phyloP scores from a whole-genome alignment of 768 basidiomycete genomes.

The Auriscalpium orientale region DNA sequence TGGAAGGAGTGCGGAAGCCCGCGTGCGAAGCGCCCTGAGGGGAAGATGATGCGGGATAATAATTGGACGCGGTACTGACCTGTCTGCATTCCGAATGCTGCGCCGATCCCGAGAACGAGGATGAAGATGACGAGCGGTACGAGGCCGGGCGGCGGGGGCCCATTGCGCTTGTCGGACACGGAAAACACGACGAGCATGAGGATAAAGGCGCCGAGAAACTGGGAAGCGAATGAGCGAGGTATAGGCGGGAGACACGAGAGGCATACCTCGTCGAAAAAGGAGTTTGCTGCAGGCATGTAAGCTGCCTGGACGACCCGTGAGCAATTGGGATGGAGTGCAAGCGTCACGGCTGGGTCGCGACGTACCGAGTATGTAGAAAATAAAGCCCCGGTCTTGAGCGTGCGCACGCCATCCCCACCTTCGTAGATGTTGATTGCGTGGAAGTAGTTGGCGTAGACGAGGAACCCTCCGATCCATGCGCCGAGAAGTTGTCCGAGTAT shows the following conservation, averaged over 20 bases:
- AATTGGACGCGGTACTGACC: conserved; percentile 3
- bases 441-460: conserved; percentile 58
- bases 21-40: too few relatives aligned
- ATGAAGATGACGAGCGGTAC: conserved; percentile 50
- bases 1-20: too few relatives aligned
- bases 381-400: conserved; percentile 45
- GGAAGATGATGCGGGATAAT: not conserved
- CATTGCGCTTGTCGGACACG: conserved; percentile 45
- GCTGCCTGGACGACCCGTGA: conserved; percentile 20
- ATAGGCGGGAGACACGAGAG: not conserved
- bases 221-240: not conserved
- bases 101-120: conserved; percentile 47
- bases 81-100: conserved; percentile 56
- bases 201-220: conserved; percentile 52
- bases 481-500: conserved; percentile 59
- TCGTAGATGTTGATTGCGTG: conserved; percentile 61
- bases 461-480: conserved; percentile 46
- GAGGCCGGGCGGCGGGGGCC: conserved; percentile 40
- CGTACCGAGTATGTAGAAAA: conserved; percentile 56
- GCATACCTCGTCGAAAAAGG: conserved; percentile 39
- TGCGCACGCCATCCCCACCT: conserved; percentile 47
- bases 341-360: not conserved
- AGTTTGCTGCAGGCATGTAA: conserved; percentile 36
- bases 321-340: not conserved
- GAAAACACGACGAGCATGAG: conserved; percentile 48